Percentiles rank a stretch among this genome's conserved stretches.
Evolutionary conservation across 2,329 filamentous ascomycete genomes (phyloP).

Genomic region (Apiospora arundinis): DNA sequence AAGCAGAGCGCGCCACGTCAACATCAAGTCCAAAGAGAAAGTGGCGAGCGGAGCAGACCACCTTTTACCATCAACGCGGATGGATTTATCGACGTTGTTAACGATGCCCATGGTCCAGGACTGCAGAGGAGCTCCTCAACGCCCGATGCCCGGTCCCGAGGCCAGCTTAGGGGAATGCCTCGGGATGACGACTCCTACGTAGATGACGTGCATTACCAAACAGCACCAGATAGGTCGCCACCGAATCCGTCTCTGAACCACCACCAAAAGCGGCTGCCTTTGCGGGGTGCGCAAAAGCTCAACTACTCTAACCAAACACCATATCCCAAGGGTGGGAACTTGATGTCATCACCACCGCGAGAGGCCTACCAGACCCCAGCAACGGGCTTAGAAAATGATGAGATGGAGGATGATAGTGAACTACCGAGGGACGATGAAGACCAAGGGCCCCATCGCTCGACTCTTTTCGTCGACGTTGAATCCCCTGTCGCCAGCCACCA

Average conservation of each 20-base stretch:
- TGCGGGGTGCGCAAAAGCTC: slow-evolving; percentile 23
- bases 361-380: slow-evolving; percentile 32
- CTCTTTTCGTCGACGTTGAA: slow-evolving; percentile 39
- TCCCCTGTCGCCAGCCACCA: slow-evolving; percentile 36
- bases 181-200: slow-evolving; percentile 22
- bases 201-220: slow-evolving; percentile 23
- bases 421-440: slow-evolving; percentile 20
- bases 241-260: slow-evolving; percentile 23
- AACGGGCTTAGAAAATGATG: slow-evolving; percentile 31
- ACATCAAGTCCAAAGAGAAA: slow-evolving; percentile 32
- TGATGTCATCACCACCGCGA: slow-evolving; percentile 27
- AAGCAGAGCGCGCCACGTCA: slow-evolving; percentile 36
- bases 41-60: slow-evolving; percentile 29
- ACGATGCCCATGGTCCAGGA: slow-evolving; percentile 30
- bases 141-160: slow-evolving; percentile 11
- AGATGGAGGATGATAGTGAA: slow-evolving; percentile 3
- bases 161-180: slow-evolving; percentile 15
- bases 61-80: slow-evolving; percentile 37
- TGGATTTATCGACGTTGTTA: slow-evolving; percentile 41
- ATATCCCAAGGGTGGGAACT: slow-evolving; percentile 20
- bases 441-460: slow-evolving; percentile 35
- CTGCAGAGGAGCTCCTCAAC: slow-evolving; percentile 18
- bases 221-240: slow-evolving; percentile 23
- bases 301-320: slow-evolving; percentile 20
- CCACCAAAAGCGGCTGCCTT: slow-evolving; percentile 21